Conservation (phyloP, 306 rosid genomes). For the Malus orientalis region DNA sequence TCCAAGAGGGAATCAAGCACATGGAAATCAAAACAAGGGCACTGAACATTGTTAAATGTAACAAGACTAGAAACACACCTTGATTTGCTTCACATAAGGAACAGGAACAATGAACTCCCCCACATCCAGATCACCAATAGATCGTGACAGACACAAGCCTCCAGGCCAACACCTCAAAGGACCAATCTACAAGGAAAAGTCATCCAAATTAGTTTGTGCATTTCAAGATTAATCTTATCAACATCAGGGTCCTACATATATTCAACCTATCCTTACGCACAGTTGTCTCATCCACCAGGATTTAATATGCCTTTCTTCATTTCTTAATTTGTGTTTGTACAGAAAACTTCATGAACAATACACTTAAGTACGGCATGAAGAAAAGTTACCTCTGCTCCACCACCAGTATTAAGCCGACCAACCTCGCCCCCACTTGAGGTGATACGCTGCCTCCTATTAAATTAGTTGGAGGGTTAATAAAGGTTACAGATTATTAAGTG, state of each 20-base stretch:
- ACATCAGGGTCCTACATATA: not conserved
- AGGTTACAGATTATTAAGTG: not conserved
- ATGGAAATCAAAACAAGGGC: constrained; percentile 1
- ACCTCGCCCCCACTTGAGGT: constrained; percentile 96
- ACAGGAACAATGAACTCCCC: constrained; percentile 97
- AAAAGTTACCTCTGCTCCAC: constrained; percentile 85
- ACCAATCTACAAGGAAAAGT: constrained; percentile 49
- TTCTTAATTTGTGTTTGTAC: not conserved
- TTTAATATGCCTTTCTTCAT: not conserved
- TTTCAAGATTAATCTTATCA: not conserved
- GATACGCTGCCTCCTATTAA: constrained; percentile 76
- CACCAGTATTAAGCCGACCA: constrained; percentile 97
- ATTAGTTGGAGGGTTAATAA: constrained; percentile 12
- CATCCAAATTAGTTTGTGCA: not conserved
- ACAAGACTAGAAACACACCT: constrained; percentile 44
- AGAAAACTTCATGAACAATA: not conserved
- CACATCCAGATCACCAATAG: constrained; percentile 92
- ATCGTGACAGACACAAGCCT: constrained; percentile 96
- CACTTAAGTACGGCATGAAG: not conserved
- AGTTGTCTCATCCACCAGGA: not conserved
- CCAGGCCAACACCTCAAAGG: constrained; percentile 99
- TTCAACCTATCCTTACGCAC: not conserved
- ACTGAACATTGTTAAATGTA: not conserved
- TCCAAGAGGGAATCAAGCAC: not conserved
- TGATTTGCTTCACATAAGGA: constrained; percentile 95